phyloP scores from a whole-genome alignment of 768 basidiomycete species.

The Tricholoma terreum region DNA sequence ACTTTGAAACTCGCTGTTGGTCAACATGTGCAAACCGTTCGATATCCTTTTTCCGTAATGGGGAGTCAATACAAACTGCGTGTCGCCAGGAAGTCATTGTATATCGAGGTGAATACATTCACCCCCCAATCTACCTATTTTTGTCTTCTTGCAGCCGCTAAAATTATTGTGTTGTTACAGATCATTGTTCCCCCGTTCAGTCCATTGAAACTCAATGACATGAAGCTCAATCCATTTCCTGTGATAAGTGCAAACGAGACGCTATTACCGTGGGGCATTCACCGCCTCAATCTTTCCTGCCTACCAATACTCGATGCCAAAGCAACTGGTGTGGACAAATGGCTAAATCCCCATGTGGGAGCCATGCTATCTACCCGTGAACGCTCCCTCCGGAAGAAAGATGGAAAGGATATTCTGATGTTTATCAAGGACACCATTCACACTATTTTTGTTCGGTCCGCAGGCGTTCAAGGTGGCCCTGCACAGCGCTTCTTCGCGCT shows the following conservation, averaged over 20 bases:
- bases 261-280: conserved; percentile 18
- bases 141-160: conserved; percentile 3
- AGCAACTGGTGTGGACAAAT: conserved; percentile 17
- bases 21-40: neutral
- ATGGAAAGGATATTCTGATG: conserved; percentile 17
- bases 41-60: conserved; percentile 45
- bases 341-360: conserved; percentile 23
- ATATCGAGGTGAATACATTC: conserved; percentile 35
- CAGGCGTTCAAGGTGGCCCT: conserved; percentile 18
- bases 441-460: conserved; percentile 15
- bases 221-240: conserved; percentile 27
- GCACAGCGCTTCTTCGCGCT: conserved; percentile 19
- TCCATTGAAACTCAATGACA: conserved; percentile 10
- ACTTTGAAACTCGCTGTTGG: conserved; percentile 8
- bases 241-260: conserved; percentile 9
- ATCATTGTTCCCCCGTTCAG: conserved; percentile 15
- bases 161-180: conserved; percentile 4
- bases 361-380: conserved; percentile 9
- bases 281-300: conserved; percentile 29
- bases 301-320: conserved; percentile 18
- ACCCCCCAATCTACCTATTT: neutral
- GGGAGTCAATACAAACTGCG: conserved; percentile 35
- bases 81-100: conserved; percentile 53
- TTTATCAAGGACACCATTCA: conserved; percentile 30
- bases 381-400: conserved; percentile 8